Base-by-base conservation (phyloP, 2,329 filamentous ascomycete species). In the Phaeophleospora eucalypticola region DNA sequence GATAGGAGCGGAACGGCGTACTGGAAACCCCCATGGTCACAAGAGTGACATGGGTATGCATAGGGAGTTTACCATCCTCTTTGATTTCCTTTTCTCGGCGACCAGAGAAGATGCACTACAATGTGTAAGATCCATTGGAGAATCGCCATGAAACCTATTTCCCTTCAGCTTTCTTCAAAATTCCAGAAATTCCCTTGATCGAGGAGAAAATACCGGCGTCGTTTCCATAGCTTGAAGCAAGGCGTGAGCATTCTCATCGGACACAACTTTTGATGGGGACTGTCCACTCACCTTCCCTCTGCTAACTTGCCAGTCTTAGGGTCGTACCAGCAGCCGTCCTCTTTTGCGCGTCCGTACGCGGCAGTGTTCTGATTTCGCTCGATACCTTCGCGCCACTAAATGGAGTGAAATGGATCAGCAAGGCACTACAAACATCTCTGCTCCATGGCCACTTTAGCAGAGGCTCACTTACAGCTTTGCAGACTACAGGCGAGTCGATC, bases 291-390 rank as follows among this genome's bases (percentile, higher is more conserved):
- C 24, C 24, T 29, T 29, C 69, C 70, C 10, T 64, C 59, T 0
- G 67, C 69, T 43, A 70, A 58, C n/a, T 68, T 66, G 0, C 68
- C 66, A 2, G 65, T 48, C 4, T 63, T 32, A 7, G 43, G 59
- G 58, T 84, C 78, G 51, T 78, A 75, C 82, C 82, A 86, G 43
- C 82, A 74, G 0, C 82, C 82, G 61, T 85, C 82, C 16, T 74
- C 65, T 33, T 60, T 71, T 0, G 79, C 76, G 14, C 67, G 66
- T 0, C 83, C 83, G 60, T 79, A 86, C 2, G 65, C 54, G 19
- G 71, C 71, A 0, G 84, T 87, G 55, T 87, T 87, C 61, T 87
- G 83, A 59, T 86, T 86, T 18, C 79, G 71, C 20, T 77, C 68
- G 14, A 86, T 72, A 0, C 69, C 79, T 14, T 81, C 78, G 16